A percentile compares a stretch with the other conserved stretches of the same genome.
phyloP scores from a whole-genome alignment of 495 filamentous ascomycete genomes.

The Amniculicola lignicola region DNA sequence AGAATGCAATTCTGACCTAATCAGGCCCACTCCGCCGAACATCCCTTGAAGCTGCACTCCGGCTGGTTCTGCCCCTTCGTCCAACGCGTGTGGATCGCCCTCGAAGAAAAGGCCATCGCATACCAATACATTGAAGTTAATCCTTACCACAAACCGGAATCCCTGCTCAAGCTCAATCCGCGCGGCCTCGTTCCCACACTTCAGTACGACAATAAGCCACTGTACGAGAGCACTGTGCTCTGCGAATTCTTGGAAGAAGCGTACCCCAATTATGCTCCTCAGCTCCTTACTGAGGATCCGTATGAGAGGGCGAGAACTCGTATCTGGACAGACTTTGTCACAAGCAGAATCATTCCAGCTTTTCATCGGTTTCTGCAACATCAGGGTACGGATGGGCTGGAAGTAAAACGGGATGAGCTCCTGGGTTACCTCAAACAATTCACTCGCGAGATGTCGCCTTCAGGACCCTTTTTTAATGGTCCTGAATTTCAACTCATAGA shows the following conservation, averaged over 20 bases:
- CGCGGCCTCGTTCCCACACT: slow-evolving; percentile 68
- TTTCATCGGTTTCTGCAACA: slow-evolving; percentile 64
- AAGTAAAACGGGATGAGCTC: slow-evolving; percentile 45
- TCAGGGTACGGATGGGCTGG: slow-evolving; percentile 45
- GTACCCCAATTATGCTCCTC: slow-evolving; percentile 48
- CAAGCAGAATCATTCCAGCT: slow-evolving; percentile 58
- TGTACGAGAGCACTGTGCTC: slow-evolving; percentile 66
- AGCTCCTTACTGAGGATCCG: slow-evolving; percentile 53
- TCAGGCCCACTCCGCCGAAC: slow-evolving; percentile 46
- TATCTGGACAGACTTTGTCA: slow-evolving; percentile 69
- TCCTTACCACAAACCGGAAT: slow-evolving; percentile 64
- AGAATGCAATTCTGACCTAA: neutral
- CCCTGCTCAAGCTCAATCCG: slow-evolving; percentile 64
- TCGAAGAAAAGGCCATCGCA: slow-evolving; percentile 67
- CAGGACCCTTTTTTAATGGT: slow-evolving; percentile 65
- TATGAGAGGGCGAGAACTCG: slow-evolving; percentile 58
- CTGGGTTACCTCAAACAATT: slow-evolving; percentile 37
- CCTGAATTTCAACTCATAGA: slow-evolving; percentile 57
- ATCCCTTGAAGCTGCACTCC: slow-evolving; percentile 55
- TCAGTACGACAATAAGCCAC: slow-evolving; percentile 49
- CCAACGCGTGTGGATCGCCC: slow-evolving; percentile 63
- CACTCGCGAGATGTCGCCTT: slow-evolving; percentile 51
- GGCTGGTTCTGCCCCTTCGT: slow-evolving; percentile 59
- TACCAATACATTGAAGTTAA: slow-evolving; percentile 66
- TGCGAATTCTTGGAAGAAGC: slow-evolving; percentile 70